Evolutionary conservation across 2,329 filamentous ascomycete genomes (phyloP), one percentile per base, ranked within the genome.

Genomic region (Remersonia thermophila): DNA sequence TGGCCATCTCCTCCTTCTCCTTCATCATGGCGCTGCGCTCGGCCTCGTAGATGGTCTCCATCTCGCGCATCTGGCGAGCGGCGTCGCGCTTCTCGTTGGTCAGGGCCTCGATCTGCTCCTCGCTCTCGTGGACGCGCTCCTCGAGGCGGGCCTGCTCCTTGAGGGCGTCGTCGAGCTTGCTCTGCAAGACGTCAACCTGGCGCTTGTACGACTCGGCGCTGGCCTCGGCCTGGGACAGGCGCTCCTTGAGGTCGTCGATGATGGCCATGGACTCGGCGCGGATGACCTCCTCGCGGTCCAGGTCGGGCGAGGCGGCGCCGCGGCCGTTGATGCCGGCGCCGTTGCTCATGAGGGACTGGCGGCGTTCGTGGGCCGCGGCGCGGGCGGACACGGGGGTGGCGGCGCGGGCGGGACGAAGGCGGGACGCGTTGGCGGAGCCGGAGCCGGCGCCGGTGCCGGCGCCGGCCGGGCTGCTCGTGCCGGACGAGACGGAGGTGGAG

Each of bases 41-140:
- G 30, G 82, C 77, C 58, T 96, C 89, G 57, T 94, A 93, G 46
- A 93, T 87, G 45, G 79, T 77, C 59, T 95, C 87, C 63, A 95
- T 78, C 57, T 98, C 91, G 45, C 89, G 77, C 53, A 84, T 83
- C 58, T 93, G 81, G 45, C 86, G 75, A 20, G 79, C 74, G 37
- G 80, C 70, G 48, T 96, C 87, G 49, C 83, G 76, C 62, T 91
- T 87, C 52, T 93, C 84, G 51, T 83, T 86, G 52, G 78, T 77
- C 36, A 96, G 67, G 7, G 72, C 66, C 58, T 94, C 86, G 40
- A 89, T 73, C 52, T 80, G 77, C 57, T 89, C 83, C 43, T 91
- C 86, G 51, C 76, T 78, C 58, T 94, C 87, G 55, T 95, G 87
- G 31, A 82, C 69, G 45, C 76, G 77, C 56, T 96, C 89, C 57